Evolutionary conservation across 2,329 filamentous ascomycete species (phyloP).

Genomic region (Diaporthe eres): DNA sequence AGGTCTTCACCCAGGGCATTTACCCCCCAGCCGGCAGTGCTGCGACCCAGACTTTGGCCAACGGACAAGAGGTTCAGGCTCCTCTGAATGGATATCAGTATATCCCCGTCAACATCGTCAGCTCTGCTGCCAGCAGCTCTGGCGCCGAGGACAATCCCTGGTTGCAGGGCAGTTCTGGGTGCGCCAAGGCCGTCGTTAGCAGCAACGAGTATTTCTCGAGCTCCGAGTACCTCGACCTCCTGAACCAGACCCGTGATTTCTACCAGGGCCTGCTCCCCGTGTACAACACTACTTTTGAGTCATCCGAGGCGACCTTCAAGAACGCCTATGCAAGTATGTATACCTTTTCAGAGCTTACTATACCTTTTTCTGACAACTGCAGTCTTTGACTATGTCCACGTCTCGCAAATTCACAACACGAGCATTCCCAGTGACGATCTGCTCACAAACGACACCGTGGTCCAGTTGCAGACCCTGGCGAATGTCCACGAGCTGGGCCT

Average conservation of each 20-base stretch:
- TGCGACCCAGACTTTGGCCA: constrained; percentile 75
- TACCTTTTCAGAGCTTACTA: not conserved
- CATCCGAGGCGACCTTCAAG: constrained; percentile 65
- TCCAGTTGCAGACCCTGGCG: constrained; percentile 80
- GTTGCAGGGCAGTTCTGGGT: constrained; percentile 72
- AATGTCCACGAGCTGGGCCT: constrained; percentile 86
- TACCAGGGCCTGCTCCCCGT: constrained; percentile 68
- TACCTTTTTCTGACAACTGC: constrained; percentile 32
- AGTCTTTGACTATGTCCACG: constrained; percentile 74
- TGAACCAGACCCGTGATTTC: constrained; percentile 71
- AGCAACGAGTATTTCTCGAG: constrained; percentile 69
- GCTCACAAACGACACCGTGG: constrained; percentile 71
- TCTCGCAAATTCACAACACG: constrained; percentile 71
- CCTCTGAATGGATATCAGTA: constrained; percentile 88
- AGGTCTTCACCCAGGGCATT: constrained; percentile 85
- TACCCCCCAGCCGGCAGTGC: constrained; percentile 80
- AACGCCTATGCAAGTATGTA: constrained; percentile 73
- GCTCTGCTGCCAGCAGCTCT: constrained; percentile 65
- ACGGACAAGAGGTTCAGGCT: constrained; percentile 75
- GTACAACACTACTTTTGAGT: constrained; percentile 65
- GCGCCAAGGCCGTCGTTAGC: constrained; percentile 67
- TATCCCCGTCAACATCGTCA: constrained; percentile 78
- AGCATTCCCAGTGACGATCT: constrained; percentile 71
- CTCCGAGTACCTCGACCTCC: constrained; percentile 59
- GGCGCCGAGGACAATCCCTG: constrained; percentile 70